Percentiles rank a stretch among this genome's conserved stretches.
Evolutionary conservation across 1,139 yeast genomes (phyloP).

Genomic region (Kurtzmaniella natalensis): DNA sequence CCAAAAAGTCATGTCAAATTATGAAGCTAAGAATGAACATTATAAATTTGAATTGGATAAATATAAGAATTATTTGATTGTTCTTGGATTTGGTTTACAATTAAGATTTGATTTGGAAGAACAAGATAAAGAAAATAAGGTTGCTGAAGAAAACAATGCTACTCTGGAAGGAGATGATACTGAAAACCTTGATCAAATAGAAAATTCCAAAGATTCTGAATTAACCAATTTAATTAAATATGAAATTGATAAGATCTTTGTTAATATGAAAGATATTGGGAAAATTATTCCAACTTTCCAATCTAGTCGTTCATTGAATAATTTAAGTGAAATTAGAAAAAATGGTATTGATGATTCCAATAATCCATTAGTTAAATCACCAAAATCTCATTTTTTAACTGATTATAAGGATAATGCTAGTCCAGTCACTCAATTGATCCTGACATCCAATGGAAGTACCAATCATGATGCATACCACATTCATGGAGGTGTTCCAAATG

Average conservation of each 20-base stretch:
- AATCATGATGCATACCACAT: too few species aligned
- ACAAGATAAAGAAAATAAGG: slow-evolving; percentile 19
- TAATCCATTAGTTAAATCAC: slow-evolving; percentile 35
- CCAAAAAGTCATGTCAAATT: slow-evolving; percentile 32
- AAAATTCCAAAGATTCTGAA: slow-evolving; percentile 21
- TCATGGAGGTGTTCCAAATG: too few species aligned
- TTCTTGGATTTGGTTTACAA: slow-evolving; percentile 46
- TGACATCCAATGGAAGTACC: slow-evolving; percentile 17
- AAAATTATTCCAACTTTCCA: slow-evolving; percentile 37
- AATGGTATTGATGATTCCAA: slow-evolving; percentile 6
- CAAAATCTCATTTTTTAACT: slow-evolving; percentile 39
- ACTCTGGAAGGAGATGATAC: slow-evolving; percentile 11
- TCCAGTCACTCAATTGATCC: slow-evolving; percentile 35
- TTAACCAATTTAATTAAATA: slow-evolving; percentile 32
- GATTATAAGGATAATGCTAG: slow-evolving; percentile 35
- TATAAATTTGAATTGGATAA: slow-evolving; percentile 42
- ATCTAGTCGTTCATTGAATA: slow-evolving; percentile 29
- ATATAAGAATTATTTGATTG: slow-evolving; percentile 43
- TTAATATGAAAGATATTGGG: slow-evolving; percentile 32
- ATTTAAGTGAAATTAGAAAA: slow-evolving; percentile 19
- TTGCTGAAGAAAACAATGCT: slow-evolving; percentile 9
- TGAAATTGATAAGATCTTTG: slow-evolving; percentile 35
- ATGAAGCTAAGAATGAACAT: slow-evolving; percentile 35
- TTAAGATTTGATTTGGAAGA: slow-evolving; percentile 42
- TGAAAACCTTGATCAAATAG: slow-evolving; percentile 6